phyloP scores from a whole-genome alignment of 83 land plant species.

The Larix sibirica region DNA sequence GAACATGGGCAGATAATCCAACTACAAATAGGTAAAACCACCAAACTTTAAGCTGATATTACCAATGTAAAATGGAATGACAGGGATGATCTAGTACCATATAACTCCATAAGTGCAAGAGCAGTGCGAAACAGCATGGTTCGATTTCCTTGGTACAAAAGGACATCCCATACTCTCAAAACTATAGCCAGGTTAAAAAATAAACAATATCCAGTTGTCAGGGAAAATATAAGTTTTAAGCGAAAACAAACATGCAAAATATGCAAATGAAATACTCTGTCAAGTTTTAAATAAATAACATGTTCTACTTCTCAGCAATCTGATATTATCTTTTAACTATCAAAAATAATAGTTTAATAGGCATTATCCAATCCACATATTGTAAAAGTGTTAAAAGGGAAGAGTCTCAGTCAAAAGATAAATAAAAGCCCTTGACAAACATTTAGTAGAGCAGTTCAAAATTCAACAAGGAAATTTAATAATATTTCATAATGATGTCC shows the following conservation, averaged over 20 bases:
- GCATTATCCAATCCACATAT: not conserved
- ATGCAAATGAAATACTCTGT: too few species aligned
- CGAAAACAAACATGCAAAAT: too few species aligned
- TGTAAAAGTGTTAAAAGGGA: too few species aligned
- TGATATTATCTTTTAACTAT: not conserved
- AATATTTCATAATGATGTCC: not conserved
- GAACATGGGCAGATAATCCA: not conserved
- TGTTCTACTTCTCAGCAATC: too few species aligned
- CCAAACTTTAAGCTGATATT: constrained; percentile 2
- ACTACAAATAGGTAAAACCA: not conserved
- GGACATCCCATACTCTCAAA: constrained; percentile 63
- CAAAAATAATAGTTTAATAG: not conserved
- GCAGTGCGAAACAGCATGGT: constrained; percentile 59
- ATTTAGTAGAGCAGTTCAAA: too few species aligned
- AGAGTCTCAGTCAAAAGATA: too few species aligned
- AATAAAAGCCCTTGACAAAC: too few species aligned
- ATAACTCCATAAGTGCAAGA: constrained; percentile 55
- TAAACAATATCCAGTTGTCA: too few species aligned
- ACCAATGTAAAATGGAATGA: not conserved
- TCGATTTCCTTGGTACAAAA: constrained; percentile 51
- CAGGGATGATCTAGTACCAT: constrained; percentile 32
- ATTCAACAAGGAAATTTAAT: too few species aligned
- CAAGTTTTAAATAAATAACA: too few species aligned
- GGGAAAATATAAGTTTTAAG: too few species aligned
- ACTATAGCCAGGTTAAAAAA: constrained; percentile 27